These are phyloP conservation scores for Debaryomyces udenii DNA, from an alignment of 1,139 yeast genomes.

Conservation along the genomic window DNA sequence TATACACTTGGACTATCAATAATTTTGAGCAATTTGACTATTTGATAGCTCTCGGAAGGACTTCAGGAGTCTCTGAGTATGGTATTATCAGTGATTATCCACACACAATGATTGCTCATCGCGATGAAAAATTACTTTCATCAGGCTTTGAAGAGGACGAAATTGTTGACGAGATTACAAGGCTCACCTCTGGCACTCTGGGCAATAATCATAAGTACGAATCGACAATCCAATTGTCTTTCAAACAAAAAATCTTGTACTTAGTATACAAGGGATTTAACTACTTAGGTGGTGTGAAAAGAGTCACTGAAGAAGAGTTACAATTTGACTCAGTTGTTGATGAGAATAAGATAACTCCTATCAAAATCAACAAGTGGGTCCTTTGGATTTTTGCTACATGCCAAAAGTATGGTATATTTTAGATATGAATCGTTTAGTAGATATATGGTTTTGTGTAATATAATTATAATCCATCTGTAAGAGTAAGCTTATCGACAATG, in stretches of 20 bases:
- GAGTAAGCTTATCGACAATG: no score
- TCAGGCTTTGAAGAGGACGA: slow-evolving; percentile 9
- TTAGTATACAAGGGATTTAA: slow-evolving; percentile 21
- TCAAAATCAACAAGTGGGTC: slow-evolving; percentile 21
- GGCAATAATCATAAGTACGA: slow-evolving; percentile 7
- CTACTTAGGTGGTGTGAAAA: slow-evolving; percentile 17
- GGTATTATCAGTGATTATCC: slow-evolving; percentile 72
- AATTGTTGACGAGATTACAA: slow-evolving; percentile 15
- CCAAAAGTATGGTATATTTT: slow-evolving; percentile 39
- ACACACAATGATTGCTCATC: slow-evolving; percentile 33
- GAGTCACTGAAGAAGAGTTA: slow-evolving; percentile 26
- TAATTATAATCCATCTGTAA: no score
- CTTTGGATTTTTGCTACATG: slow-evolving; percentile 31
- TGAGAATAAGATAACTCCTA: slow-evolving; percentile 23
- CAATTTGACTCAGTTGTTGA: slow-evolving; percentile 29
- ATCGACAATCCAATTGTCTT: slow-evolving; percentile 20
- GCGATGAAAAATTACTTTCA: slow-evolving; percentile 4
- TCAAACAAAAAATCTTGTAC: slow-evolving; percentile 25
- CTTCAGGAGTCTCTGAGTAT: slow-evolving; percentile 32
- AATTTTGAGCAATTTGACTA: slow-evolving; percentile 50
- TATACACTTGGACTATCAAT: slow-evolving; percentile 87
- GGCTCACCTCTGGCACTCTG: slow-evolving; percentile 13
- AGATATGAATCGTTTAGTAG: slow-evolving; percentile 3
- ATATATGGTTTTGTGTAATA: not conserved
- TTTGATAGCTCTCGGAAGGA: slow-evolving; percentile 31